phyloP scores from a whole-genome alignment of 345 rosid species.

The Tarenaya hassleriana region DNA sequence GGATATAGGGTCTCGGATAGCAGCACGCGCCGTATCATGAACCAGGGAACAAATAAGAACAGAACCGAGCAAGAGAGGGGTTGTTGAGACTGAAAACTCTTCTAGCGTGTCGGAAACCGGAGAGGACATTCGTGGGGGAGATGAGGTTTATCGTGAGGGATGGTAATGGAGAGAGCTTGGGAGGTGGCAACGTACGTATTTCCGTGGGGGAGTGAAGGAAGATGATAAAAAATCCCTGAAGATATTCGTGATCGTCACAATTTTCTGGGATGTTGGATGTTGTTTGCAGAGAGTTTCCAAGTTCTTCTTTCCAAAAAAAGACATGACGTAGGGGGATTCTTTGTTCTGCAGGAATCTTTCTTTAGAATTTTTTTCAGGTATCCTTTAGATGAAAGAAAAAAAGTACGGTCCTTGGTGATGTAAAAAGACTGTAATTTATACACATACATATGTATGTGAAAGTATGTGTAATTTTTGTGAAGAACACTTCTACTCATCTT shows the following conservation, averaged over 20 bases:
- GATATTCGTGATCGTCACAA: slow-evolving; percentile 93
- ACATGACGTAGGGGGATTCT: no score
- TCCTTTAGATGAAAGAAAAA: no score
- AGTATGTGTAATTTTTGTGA: no score
- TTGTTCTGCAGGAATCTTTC: no score
- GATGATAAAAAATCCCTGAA: slow-evolving; percentile 79
- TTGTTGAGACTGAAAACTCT: slow-evolving; percentile 42
- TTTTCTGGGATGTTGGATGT: slow-evolving; percentile 91
- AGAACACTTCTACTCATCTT: no score
- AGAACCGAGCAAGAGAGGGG: slow-evolving; percentile 62
- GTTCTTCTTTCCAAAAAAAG: slow-evolving; percentile 45
- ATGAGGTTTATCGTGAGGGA: slow-evolving; percentile 53
- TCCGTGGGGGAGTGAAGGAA: slow-evolving; percentile 82
- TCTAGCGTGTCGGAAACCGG: slow-evolving; percentile 40
- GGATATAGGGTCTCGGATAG: slow-evolving; percentile 75
- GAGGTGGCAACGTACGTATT: slow-evolving; percentile 84
- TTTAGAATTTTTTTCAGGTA: no score
- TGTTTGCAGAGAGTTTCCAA: slow-evolving; percentile 76
- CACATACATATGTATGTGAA: no score
- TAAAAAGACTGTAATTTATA: no score
- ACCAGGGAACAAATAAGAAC: slow-evolving; percentile 44
- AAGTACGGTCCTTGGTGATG: no score
- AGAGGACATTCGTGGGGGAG: slow-evolving; percentile 41
- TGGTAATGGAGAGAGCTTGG: slow-evolving; percentile 59
- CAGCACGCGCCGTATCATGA: slow-evolving; percentile 79